Evolutionary conservation across 345 rosid genomes (phyloP).

Genomic region (Eucalyptus guilfoylei): DNA sequence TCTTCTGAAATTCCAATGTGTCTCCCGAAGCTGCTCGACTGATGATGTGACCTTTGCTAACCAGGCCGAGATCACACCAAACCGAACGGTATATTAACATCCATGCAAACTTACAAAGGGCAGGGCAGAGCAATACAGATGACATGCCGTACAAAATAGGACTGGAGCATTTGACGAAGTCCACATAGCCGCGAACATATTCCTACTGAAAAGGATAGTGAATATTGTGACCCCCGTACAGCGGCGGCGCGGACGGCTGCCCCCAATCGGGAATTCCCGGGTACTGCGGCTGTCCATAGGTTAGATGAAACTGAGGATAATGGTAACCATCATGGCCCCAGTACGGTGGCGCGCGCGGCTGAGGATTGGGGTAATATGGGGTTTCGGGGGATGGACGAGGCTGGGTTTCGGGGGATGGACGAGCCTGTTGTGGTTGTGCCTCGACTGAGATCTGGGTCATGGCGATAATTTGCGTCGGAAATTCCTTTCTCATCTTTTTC

Average conservation of each 20-base stretch:
- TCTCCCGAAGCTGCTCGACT: not conserved
- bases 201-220: not conserved
- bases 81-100: not conserved
- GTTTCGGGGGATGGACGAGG: not conserved
- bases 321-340: not conserved
- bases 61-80: not conserved
- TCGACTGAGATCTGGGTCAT: not conserved
- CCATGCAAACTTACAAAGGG: not conserved
- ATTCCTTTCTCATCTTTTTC: not conserved
- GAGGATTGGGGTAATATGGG: not conserved
- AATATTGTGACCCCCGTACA: not conserved
- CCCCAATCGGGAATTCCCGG: accelerated
- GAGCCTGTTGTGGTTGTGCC: not conserved
- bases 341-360: no score
- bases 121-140: not conserved
- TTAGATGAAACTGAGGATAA: not conserved
- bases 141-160: not conserved
- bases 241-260: not conserved
- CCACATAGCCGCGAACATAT: not conserved
- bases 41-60: not conserved
- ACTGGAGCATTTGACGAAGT: not conserved
- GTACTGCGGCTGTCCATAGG: not conserved
- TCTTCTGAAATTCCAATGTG: not conserved
- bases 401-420: not conserved
- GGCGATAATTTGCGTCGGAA: not conserved